Evolutionary conservation across 2,329 filamentous ascomycete genomes (phyloP).

Genomic region (Penicillium occitanis): DNA sequence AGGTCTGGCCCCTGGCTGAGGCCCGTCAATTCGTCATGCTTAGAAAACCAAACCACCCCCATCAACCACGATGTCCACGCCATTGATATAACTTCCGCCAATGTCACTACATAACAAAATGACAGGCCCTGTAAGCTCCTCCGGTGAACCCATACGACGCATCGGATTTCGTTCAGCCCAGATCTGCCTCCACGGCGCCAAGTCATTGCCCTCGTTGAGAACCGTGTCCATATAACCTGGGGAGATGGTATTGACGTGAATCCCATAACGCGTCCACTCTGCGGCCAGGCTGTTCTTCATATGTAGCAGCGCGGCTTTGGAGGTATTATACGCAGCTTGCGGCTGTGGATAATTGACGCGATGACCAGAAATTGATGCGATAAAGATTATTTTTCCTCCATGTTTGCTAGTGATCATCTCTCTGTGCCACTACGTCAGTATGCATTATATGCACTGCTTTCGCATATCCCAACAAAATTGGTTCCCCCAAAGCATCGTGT

Average conservation of each 20-base stretch:
- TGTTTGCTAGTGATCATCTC: conserved; percentile 54
- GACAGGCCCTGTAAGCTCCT: conserved; percentile 63
- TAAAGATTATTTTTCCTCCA: conserved; percentile 65
- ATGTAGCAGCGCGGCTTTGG: conserved; percentile 65
- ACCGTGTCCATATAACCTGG: conserved; percentile 79
- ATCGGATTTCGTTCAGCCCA: conserved; percentile 63
- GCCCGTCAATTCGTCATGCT: neutral
- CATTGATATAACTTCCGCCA: conserved; percentile 68
- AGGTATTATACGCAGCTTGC: conserved; percentile 70
- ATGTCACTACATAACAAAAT: conserved; percentile 59
- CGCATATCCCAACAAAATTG: neutral
- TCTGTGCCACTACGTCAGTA: conserved; percentile 26
- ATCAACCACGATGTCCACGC: conserved; percentile 65
- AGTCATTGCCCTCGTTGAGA: conserved; percentile 64
- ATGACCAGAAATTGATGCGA: conserved; percentile 67
- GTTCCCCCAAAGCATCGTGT: neutral
- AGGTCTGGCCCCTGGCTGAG: neutral
- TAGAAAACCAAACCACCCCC: conserved; percentile 33
- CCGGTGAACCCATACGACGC: conserved; percentile 64
- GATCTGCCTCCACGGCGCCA: conserved; percentile 53
- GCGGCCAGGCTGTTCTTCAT: conserved; percentile 66
- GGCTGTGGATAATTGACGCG: conserved; percentile 71
- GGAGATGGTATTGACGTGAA: conserved; percentile 67
- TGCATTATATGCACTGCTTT: neutral
- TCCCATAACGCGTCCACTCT: conserved; percentile 71